Conservation (phyloP, 345 rosid genomes). For the Acer yangbiense region DNA sequence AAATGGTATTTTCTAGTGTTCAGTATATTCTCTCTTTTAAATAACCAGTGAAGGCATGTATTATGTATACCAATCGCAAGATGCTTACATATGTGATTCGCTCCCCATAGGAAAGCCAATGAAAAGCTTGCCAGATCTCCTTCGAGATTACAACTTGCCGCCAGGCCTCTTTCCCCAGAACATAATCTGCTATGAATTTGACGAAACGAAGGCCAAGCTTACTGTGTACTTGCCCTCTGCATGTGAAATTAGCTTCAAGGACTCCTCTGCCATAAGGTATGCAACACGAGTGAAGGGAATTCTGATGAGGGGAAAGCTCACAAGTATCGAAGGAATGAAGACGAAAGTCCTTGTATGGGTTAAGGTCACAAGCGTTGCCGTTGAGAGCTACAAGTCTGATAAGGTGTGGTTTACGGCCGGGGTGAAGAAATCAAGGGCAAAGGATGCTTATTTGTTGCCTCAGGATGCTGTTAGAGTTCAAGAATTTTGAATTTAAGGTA, state of each 20-base stretch:
- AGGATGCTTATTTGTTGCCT: constrained; percentile 62
- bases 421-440: constrained; percentile 81
- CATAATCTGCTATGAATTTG: constrained; percentile 85
- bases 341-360: constrained; percentile 94
- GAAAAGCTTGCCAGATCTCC: constrained; percentile 82
- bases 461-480: constrained; percentile 62
- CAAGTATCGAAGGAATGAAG: constrained; percentile 92
- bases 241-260: constrained; percentile 84
- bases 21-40: not conserved
- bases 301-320: constrained; percentile 73
- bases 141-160: constrained; percentile 87
- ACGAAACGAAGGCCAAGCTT: constrained; percentile 78
- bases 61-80: not conserved
- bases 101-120: constrained; percentile 62
- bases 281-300: constrained; percentile 80
- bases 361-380: constrained; percentile 73
- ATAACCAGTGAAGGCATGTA: not conserved
- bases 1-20: not conserved
- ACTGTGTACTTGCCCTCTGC: constrained; percentile 73
- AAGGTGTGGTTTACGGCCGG: constrained; percentile 97
- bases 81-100: constrained; percentile 11
- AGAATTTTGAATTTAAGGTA: constrained; percentile 54
- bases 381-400: constrained; percentile 78
- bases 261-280: constrained; percentile 79
- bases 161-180: constrained; percentile 90